These are phyloP conservation scores for Neurospora crassa DNA, from an alignment of 2,329 filamentous ascomycete genomes.

Conservation along the genomic window DNA sequence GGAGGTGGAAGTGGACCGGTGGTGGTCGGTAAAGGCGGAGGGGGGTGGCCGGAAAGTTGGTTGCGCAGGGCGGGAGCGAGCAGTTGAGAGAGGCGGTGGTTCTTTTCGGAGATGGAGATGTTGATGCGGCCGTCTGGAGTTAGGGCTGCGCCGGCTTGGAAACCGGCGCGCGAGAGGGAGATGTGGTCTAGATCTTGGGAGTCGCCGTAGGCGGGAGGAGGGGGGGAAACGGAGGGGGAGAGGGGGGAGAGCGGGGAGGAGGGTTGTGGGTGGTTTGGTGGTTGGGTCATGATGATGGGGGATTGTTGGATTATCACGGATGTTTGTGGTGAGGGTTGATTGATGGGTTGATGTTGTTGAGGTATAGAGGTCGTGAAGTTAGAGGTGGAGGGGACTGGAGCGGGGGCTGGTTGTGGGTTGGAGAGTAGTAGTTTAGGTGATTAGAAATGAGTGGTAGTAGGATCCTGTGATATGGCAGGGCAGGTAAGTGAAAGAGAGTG, in stretches of 20 bases:
- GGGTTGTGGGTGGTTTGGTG: constrained; percentile 4
- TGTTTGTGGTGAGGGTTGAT: not conserved
- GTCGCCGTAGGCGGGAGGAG: constrained; percentile 49
- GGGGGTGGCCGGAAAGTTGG: constrained; percentile 41
- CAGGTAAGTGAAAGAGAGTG: not conserved
- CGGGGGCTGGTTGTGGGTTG: too few relatives aligned
- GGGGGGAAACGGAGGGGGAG: constrained; percentile 30
- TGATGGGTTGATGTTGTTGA: not conserved
- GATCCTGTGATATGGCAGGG: not conserved
- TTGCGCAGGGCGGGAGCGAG: constrained; percentile 54
- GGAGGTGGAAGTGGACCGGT: constrained; percentile 40
- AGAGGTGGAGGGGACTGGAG: not conserved
- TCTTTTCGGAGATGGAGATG: constrained; percentile 69
- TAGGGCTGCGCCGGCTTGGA: constrained; percentile 51
- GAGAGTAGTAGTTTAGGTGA: not conserved
- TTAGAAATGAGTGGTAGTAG: not conserved
- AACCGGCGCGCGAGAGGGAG: constrained; percentile 51
- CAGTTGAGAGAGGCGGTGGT: constrained; percentile 54
- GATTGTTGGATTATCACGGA: not conserved
- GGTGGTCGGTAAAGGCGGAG: constrained; percentile 9
- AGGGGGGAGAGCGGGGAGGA: constrained; percentile 7
- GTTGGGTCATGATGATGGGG: not conserved
- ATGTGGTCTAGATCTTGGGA: constrained; percentile 37
- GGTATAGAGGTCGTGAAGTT: not conserved
- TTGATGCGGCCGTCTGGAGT: constrained; percentile 66